phyloP scores from a whole-genome alignment of 805 yeast species.

The Myxozyma udenii region DNA sequence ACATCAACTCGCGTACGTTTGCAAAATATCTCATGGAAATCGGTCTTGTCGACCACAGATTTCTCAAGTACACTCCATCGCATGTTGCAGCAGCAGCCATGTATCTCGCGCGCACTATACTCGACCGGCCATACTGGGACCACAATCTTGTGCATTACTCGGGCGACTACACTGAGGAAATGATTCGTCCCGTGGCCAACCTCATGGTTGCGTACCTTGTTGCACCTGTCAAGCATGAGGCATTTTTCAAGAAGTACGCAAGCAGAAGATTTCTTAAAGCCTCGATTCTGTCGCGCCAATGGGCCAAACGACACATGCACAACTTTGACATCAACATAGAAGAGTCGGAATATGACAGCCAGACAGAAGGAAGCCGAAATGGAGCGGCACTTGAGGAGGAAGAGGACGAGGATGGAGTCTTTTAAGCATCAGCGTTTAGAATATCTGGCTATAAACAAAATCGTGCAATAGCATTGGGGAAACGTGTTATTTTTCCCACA shows the following conservation, averaged over 20 bases:
- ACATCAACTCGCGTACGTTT: slow-evolving; percentile 85
- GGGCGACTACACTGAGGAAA: slow-evolving; percentile 79
- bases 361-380: background rate
- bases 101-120: slow-evolving; percentile 70
- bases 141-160: slow-evolving; percentile 85
- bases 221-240: slow-evolving; percentile 83
- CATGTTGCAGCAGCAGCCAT: slow-evolving; percentile 98
- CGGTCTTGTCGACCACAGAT: slow-evolving; percentile 83
- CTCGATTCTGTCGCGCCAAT: slow-evolving; percentile 38
- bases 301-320: slow-evolving; percentile 34
- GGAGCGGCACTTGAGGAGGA: background rate
- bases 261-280: slow-evolving; percentile 79
- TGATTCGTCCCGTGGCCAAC: slow-evolving; percentile 67
- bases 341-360: slow-evolving; percentile 3
- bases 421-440: background rate
- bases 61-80: slow-evolving; percentile 84
- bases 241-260: slow-evolving; percentile 89
- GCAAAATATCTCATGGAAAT: slow-evolving; percentile 91
- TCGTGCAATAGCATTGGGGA: no score
- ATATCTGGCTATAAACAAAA: no score
- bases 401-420: background rate
- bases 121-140: slow-evolving; percentile 56
- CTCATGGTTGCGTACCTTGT: slow-evolving; percentile 65
- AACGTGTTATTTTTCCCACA: no score
- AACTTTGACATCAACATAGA: background rate